phyloP scores from a whole-genome alignment of 2,329 filamentous ascomycete species.

The Phialocephala subalpina region DNA sequence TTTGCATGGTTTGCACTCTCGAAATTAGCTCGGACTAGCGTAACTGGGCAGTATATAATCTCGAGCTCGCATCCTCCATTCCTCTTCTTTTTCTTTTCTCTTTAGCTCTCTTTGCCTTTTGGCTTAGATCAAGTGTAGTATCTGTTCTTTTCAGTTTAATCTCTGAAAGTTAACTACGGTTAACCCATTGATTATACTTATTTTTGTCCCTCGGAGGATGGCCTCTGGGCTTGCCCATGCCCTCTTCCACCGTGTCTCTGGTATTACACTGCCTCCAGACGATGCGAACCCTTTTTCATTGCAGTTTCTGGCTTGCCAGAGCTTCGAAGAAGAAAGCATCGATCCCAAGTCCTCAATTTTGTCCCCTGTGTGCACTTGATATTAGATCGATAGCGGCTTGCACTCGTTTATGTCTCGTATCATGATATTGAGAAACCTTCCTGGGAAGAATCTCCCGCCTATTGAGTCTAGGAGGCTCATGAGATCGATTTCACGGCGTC shows the following conservation, averaged over 20 bases:
- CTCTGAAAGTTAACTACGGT: conserved; percentile 82
- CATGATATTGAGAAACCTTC: too few species aligned
- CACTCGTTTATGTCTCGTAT: too few species aligned
- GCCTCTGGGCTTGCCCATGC: conserved; percentile 79
- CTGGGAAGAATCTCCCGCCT: too few species aligned
- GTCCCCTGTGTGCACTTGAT: too few species aligned
- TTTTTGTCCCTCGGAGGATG: conserved; percentile 67
- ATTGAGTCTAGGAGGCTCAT: too few species aligned
- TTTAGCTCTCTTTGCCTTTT: conserved; percentile 22
- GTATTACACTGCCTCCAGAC: conserved; percentile 78
- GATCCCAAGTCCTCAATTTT: too few species aligned
- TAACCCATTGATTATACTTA: conserved; percentile 82
- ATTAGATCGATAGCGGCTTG: too few species aligned
- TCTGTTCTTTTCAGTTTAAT: conserved; percentile 97
- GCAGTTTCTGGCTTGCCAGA: conserved; percentile 56
- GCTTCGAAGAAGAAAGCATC: conserved; percentile 63
- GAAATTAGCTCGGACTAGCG: not conserved
- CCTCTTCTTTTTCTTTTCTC: conserved; percentile 16
- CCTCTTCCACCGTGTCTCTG: conserved; percentile 73
- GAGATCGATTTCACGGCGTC: too few species aligned
- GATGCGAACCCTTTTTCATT: conserved; percentile 74
- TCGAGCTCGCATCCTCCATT: not conserved
- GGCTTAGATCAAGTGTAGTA: conserved; percentile 28
- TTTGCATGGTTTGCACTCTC: not conserved
- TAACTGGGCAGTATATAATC: not conserved